These are phyloP conservation scores for Kazachstania taianensis DNA, from an alignment of 805 yeast species.

Conservation along the genomic window DNA sequence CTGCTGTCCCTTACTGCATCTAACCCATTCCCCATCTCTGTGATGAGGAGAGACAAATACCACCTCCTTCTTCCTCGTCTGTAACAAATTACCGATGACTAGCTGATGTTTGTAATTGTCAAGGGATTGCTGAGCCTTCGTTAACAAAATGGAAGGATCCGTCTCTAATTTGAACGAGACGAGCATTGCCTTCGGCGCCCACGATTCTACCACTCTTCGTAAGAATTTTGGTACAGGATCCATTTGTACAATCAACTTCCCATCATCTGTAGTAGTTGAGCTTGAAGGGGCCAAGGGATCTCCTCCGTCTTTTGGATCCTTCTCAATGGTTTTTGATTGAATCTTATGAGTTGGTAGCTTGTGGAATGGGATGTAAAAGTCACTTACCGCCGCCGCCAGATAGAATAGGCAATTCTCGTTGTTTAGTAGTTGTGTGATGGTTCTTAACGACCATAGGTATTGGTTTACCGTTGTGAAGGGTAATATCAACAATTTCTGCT, in stretches of 20 bases:
- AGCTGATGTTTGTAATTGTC: constrained; percentile 81
- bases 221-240: constrained; percentile 95
- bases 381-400: constrained; percentile 94
- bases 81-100: constrained; percentile 86
- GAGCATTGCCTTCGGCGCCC: constrained; percentile 94
- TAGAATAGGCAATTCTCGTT: constrained; percentile 61
- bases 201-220: constrained; percentile 72
- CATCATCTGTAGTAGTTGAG: constrained; percentile 30
- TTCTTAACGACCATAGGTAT: constrained; percentile 70
- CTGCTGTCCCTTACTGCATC: constrained; percentile 34
- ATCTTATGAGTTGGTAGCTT: constrained; percentile 88
- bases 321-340: constrained; percentile 45
- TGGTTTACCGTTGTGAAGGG: constrained; percentile 95
- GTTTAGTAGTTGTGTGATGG: constrained; percentile 51
- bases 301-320: background rate
- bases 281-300: constrained; percentile 24
- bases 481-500: constrained; percentile 38
- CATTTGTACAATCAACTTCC: constrained; percentile 68
- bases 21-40: constrained; percentile 37
- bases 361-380: constrained; percentile 80
- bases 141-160: constrained; percentile 54
- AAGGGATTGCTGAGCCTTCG: constrained; percentile 69
- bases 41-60: constrained; percentile 52
- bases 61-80: constrained; percentile 78
- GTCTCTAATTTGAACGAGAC: constrained; percentile 91